phyloP scores from a whole-genome alignment of 140 eudicot species.

The Stevia rebaudiana region DNA sequence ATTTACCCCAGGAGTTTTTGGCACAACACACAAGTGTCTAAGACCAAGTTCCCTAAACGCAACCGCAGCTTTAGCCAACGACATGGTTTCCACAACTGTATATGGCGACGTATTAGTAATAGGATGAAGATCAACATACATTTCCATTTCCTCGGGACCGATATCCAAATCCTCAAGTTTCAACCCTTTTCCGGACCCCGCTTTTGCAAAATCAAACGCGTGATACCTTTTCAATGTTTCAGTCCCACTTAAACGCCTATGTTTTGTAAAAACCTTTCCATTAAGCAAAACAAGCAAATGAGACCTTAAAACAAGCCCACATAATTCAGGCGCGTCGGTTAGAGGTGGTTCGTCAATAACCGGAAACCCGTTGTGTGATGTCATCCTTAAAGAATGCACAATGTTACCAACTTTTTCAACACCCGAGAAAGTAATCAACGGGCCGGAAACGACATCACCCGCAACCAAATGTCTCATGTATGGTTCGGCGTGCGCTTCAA shows the following conservation, averaged over 20 bases:
- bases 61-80: conserved; percentile 91
- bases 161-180: conserved; percentile 71
- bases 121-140: conserved; percentile 97
- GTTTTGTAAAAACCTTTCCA: conserved; percentile 56
- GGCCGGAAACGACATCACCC: conserved; percentile 90
- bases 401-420: conserved; percentile 84
- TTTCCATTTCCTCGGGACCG: conserved; percentile 75
- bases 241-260: conserved; percentile 41
- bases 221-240: conserved; percentile 55
- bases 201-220: conserved; percentile 88
- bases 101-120: conserved; percentile 91
- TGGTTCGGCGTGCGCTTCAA: conserved; percentile 97
- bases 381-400: conserved; percentile 53
- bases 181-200: conserved; percentile 92
- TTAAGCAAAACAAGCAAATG: conserved; percentile 84
- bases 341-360: conserved; percentile 91
- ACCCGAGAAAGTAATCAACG: conserved; percentile 63
- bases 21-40: conserved; percentile 90
- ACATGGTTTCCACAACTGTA: conserved; percentile 93
- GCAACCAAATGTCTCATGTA: conserved; percentile 90
- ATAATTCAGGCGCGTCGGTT: conserved; percentile 68
- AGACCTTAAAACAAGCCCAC: conserved; percentile 88
- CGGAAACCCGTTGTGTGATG: conserved; percentile 85
- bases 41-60: conserved; percentile 91
- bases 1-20: conserved; percentile 81